Base-by-base conservation (phyloP, 2,329 filamentous ascomycete genomes). In the Keithomyces neogunnii region DNA sequence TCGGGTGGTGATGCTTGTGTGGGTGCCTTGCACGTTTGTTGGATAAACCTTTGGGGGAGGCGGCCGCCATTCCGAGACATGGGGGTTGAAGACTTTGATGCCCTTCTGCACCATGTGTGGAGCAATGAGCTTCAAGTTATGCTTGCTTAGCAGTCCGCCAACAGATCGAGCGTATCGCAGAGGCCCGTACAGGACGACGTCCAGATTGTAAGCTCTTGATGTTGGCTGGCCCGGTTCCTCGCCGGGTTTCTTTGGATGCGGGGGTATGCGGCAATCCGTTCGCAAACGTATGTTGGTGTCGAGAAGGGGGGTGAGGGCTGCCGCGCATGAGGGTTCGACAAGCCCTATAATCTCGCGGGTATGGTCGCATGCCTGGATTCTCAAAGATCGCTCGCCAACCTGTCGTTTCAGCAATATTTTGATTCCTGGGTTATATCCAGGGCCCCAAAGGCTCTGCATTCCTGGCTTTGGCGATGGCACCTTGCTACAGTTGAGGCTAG, bases 141-240 rank as follows among this genome's bases (percentile, higher is more conserved):
- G 78, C 56, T 82, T 82, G 53, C 54, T 62, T 48, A 96, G 74
- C 52, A 81, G 80, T 49, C 71, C 78, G 2, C 89, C 91, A 39
- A 96, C 78, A 8, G 76, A 72, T 9, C 74, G 73, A 3, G 80
- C 83, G 54, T 80, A 78, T 52, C 81, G 84, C 38, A 84, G 75
- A 5, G 87, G 84, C 1, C 89, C 89, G 60, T 93, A 96, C 6
- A 97, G 64, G 59, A 89, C 88, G 30, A 96, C 72, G 28, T 87
- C 82, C 30, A 92, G 73, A 10, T 73, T 73, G 54, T 86, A 83
- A 2, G 73, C 68, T 26, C 74, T 71, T 1, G 87, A 89, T 3
- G 78, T 80, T 0, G 74, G 65, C 50, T 79, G 71, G 36, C 89
- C 87, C 13, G 80, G 73, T 36, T 74, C 71, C 59, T 96, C 88